Evolutionary conservation across 345 rosid species (phyloP), one percentile per base, ranked within the genome.

Genomic region (Pugionium dolabratum): DNA sequence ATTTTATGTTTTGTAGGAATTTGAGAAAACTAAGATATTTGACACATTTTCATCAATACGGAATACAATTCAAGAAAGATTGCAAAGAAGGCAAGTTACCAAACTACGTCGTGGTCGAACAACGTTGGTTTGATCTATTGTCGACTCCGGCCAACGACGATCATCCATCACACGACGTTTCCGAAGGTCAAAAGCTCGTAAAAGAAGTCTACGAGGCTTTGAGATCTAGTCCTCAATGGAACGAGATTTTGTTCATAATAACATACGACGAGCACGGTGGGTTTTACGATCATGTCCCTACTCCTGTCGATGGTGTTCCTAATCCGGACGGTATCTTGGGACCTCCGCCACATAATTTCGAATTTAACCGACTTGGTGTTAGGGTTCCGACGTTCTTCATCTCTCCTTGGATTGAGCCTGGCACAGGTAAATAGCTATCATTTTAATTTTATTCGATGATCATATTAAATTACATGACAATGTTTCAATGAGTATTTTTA

Each of bases 251-350:
- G 40, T 69, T 81, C 53, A 45, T 83, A 1, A 26, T 83, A 31
- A 77, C 79, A 9, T 83, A 83, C 6, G 87, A 83, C 5, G 87
- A 83, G 25, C 88, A 83, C 4, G 88, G 88, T 10, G 88, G 88
- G 0, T 83, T 81, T 60, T 83, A 83, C 49, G 85, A 83, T 34
- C 87, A 83, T 66, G 83, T 83, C 1, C 82, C 83, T 2, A 77
- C 88, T 7, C 87, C 85, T 0, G 55, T 61, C 2, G 66, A 59
- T 2, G 81, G 80, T 25, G 82, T 83, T 59, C 87, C 87, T 4
- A 79, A 80, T 52, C 85, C 87, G 0, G 85, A 81, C 11, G 87
- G 78, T 4, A 25, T 83, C 2, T 59, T 79, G 0, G 87, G 85
- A 37, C 77, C 80, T 0, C 49, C 60, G 9, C 88, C 88, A 0